Evolutionary conservation across 164 flowering plant species (phyloP), one percentile per base, ranked within the genome.

Genomic region (Aristolochia californica): DNA sequence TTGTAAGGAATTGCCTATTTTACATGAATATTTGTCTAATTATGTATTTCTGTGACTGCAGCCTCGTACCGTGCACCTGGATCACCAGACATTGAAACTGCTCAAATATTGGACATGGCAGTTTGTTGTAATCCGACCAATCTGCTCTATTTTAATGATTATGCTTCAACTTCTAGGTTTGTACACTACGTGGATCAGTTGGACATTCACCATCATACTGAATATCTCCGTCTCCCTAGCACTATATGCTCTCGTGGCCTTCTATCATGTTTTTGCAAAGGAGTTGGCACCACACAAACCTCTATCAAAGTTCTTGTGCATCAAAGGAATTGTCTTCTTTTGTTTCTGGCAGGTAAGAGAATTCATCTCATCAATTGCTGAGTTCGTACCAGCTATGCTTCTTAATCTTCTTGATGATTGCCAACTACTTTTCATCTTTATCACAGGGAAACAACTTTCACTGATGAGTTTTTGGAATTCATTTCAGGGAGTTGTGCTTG

Each of bases 291-390:
- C 99, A 13, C 99, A 94, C 68, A 84, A 84, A 60, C 99, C 99
- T 25, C 81, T 94, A n/a, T n/a, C n/a, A n/a, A n/a, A n/a, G n/a
- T n/a, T n/a, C n/a, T n/a, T n/a, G n/a, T n/a, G n/a, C n/a, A 9
- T 64, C 97, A 89, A 85, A 72, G 97, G 99, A 44, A 83, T 89
- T 55, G 97, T 93, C 58, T 93, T 93, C 83, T 87, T 93, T 73
- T 82, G 96, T 85, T 93, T 89, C 66, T 93, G 99, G 99, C 99
- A 93, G 99, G 99, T 87, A 76, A 58, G n/a, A n/a, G n/a, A n/a
- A n/a, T 14, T 34, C 45, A 51, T 54, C 43, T 17, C 13, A 26
- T 20, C 28, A 18, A 18, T 17, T 54, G 21, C n/a, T 28, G 13
- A 27, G 16, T n/a, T n/a, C n/a, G n/a, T n/a, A n/a, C n/a, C n/a